Base-by-base conservation (phyloP, 352 stramenopile species). In the Phytophthora lateralis region DNA sequence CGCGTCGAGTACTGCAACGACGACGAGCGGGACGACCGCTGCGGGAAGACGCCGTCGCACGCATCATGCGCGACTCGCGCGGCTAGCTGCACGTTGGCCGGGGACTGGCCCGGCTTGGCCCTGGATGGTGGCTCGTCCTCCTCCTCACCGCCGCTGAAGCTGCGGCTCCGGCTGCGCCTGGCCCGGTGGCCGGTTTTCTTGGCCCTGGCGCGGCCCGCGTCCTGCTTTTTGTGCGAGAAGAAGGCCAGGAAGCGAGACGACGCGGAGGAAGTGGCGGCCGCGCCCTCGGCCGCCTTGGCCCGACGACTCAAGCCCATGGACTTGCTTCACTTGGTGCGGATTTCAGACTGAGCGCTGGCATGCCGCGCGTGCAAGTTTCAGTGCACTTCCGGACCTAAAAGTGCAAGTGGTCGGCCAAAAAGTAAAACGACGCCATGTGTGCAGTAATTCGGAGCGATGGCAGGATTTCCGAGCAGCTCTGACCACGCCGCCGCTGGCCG, bases 21-120 rank as follows among this genome's bases (percentile, higher is more conserved):
- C 41, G 69, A 76, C 27, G 69, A 65, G 4, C 69, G 63, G 2
- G 63, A 70, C 34, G 69, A 73, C 4, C 69, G 59, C 20, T 66
- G 63, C 24, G 69, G 69, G 38, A 71, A 76, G 12, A 76, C 64
- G n/a, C 69, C 69, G 10, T 52, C 32, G 30, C 54, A 70, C 12
- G 48, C 43, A 52, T 71, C 61, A 27, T 56, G 67, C 45, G 75
- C 73, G n/a, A 66, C 71, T 39, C 62, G 67, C 45, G 75, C 73
- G n/a, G 68, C 68, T 39, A 88, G 62, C 35, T 76, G 64, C 17
- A 80, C 58, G 39, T 79, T 80, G 26, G 49, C 45, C 10, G 70
- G 68, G 1, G 18, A 21, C 14, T 11, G 26, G 53, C 7, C 27
- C 45, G n/a, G 29, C 17, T 12, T 43, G 15, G 6, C 38, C n/a